A percentile compares a stretch with the other conserved stretches of the same genome.
Evolutionary conservation across 257 asterid genomes (phyloP).

Genomic region (Solanum peruvianum): DNA sequence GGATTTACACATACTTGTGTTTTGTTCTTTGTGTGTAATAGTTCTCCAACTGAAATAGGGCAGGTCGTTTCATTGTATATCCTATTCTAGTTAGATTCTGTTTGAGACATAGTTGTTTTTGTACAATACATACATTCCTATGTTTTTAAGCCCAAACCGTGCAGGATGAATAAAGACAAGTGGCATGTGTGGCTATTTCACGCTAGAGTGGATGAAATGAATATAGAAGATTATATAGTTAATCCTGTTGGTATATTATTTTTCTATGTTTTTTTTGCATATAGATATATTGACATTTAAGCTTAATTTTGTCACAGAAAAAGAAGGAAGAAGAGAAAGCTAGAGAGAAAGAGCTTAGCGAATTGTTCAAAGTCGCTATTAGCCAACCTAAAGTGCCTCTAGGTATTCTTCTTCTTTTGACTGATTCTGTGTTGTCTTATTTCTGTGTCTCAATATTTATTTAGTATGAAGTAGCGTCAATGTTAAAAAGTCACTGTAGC

Average conservation of each 20-base stretch:
- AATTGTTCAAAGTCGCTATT: conserved; percentile 74
- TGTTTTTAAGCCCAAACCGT: not conserved
- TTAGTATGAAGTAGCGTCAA: not conserved
- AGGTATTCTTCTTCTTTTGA: conserved; percentile 31
- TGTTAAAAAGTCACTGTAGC: not conserved
- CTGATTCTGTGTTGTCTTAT: not conserved
- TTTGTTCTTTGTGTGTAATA: not conserved
- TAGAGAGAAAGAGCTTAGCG: conserved; percentile 80
- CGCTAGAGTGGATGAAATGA: not conserved
- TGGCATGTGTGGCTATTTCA: not conserved
- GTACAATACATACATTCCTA: not conserved
- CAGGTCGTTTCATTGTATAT: not conserved
- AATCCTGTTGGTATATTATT: not conserved
- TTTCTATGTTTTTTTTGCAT: not conserved
- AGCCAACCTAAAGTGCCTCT: conserved; percentile 91
- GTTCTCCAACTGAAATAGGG: not conserved
- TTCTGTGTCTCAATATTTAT: not conserved
- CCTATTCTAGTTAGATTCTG: not conserved
- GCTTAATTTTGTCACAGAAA: conserved; percentile 39
- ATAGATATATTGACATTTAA: not conserved
- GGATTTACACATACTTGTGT: not conserved
- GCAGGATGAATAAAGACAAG: not conserved
- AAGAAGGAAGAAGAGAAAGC: conserved; percentile 96
- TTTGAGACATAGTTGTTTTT: not conserved
- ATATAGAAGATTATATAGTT: not conserved